These are phyloP conservation scores for Baorangia bicolor DNA, from an alignment of 768 basidiomycete genomes.

Conservation along the genomic window DNA sequence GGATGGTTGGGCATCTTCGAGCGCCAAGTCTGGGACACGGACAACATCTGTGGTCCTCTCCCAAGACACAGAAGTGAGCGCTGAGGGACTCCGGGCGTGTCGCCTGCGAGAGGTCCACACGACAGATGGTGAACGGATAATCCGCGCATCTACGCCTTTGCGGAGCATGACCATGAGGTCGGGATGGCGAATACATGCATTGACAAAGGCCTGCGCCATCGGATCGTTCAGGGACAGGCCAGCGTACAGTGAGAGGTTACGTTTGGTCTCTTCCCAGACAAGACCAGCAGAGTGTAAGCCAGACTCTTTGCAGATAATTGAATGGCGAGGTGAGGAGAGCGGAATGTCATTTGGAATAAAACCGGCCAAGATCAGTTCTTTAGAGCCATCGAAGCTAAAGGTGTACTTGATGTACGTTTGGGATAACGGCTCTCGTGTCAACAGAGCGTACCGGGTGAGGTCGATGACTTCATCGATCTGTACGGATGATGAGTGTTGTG, in stretches of 20 bases:
- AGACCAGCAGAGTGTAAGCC: background rate
- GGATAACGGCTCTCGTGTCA: constrained; percentile 11
- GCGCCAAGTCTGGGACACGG: constrained; percentile 20
- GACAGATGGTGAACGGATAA: constrained; percentile 24
- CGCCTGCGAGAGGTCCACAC: constrained; percentile 32
- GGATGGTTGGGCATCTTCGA: constrained; percentile 26
- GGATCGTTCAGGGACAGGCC: constrained; percentile 30
- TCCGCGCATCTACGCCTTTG: constrained; percentile 26
- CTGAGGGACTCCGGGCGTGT: constrained; percentile 26
- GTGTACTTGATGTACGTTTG: constrained; percentile 26
- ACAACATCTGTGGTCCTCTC: constrained; percentile 18
- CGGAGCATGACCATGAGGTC: constrained; percentile 33
- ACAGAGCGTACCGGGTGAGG: constrained; percentile 29
- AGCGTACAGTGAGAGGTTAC: constrained; percentile 27
- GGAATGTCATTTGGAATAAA: constrained; percentile 30
- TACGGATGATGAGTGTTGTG: background rate
- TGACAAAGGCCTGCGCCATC: constrained; percentile 29
- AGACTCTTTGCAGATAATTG: constrained; percentile 16
- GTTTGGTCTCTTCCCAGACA: constrained; percentile 30
- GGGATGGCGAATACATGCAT: constrained; percentile 32
- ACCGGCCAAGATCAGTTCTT: constrained; percentile 31
- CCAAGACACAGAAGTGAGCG: constrained; percentile 26
- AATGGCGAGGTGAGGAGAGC: constrained; percentile 22
- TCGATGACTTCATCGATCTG: constrained; percentile 33
- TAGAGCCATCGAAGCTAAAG: constrained; percentile 23